These are phyloP conservation scores for Phlebiopsis flavidoalba DNA, from an alignment of 768 basidiomycete species.

Conservation along the genomic window DNA sequence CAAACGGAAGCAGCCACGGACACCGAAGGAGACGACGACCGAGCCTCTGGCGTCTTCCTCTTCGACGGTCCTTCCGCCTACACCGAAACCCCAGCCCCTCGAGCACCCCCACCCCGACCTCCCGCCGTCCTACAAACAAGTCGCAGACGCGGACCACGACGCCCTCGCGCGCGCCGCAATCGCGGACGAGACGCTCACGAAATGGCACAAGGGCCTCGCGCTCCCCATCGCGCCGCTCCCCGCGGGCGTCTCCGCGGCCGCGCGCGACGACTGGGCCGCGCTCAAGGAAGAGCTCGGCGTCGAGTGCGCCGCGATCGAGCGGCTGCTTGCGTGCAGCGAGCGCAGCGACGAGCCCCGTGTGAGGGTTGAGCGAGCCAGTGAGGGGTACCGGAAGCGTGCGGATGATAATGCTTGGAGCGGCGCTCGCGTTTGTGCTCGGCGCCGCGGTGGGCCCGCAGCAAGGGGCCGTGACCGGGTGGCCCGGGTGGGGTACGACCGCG, in stretches of 20 bases:
- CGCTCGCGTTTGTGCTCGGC: conserved; percentile 55
- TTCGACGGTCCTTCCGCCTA: conserved; percentile 66
- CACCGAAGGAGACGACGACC: conserved; percentile 34
- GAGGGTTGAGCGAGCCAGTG: too few relatives aligned
- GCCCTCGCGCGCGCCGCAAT: conserved; percentile 46
- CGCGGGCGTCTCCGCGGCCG: conserved; percentile 61
- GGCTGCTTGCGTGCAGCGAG: too few relatives aligned
- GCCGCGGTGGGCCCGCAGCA: conserved; percentile 56
- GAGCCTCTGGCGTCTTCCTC: conserved; percentile 70
- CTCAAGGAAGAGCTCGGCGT: conserved; percentile 78
- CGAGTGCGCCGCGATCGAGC: conserved; percentile 73
- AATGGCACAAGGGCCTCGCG: conserved; percentile 62
- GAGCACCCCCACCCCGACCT: conserved; percentile 43
- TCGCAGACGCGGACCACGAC: conserved; percentile 35
- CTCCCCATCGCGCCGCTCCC: conserved; percentile 37
- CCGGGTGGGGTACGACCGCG: conserved; percentile 79
- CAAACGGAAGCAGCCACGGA: conserved; percentile 57
- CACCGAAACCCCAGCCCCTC: conserved; percentile 47
- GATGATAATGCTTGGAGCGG: too few relatives aligned
- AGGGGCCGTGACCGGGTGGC: too few relatives aligned
- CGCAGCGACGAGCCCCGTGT: too few relatives aligned
- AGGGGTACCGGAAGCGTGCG: too few relatives aligned
- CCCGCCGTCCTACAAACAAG: conserved; percentile 71
- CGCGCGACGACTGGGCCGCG: conserved; percentile 71
- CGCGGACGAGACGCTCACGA: conserved; percentile 55